Base-by-base conservation (phyloP, 768 basidiomycete genomes). In the Lyophyllum semitale region DNA sequence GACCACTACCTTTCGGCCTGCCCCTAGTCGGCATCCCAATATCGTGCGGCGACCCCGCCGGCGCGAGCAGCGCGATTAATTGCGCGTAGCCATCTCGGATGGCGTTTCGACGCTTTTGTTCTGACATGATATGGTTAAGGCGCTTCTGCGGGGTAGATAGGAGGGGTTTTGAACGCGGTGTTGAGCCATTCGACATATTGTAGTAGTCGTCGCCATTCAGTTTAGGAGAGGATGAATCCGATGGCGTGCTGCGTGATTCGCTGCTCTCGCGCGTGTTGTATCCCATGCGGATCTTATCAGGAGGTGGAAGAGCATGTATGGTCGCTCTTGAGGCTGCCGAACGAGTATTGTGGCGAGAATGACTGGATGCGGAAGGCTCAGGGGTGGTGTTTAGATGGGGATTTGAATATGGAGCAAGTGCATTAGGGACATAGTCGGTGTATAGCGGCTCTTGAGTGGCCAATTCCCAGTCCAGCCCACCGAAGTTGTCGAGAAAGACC, bases 101-200 rank as follows among this genome's bases (percentile, higher is more conserved):
- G 48, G 91, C 90, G 64, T 95, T 95, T 9, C 94, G 85, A 8
- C 94, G 89, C 65, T 92, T 92, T 72, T 96, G 93, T 68, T 96
- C 94, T 7, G 91, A 93, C 83, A 93, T 87, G 77, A 96, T 95
- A 75, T 96, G 93, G 68, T 95, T 94, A 15, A 92, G 82, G 12
- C 93, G 83, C 65, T 94, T 93, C 71, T 95, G 91, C 0, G 91
- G 91, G 4, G 84, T 86, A 6, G 91, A 89, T 23, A 95, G 78
- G 18, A 91, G 80, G 0, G 86, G 78, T 60, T 90, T 91, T 20
- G 78, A 49, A 55, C 79, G 77, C 42, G 75, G 20, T 46, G 47
- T n/a, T 20, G 62, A 22, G 63, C 38, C 54, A 63, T 53, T 42
- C 43, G 35, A 42, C 30, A 29, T 26, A 33, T 48, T 38, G 17